These are phyloP conservation scores for Sonneratia caseolaris DNA, from an alignment of 345 rosid genomes.

Conservation along the genomic window DNA sequence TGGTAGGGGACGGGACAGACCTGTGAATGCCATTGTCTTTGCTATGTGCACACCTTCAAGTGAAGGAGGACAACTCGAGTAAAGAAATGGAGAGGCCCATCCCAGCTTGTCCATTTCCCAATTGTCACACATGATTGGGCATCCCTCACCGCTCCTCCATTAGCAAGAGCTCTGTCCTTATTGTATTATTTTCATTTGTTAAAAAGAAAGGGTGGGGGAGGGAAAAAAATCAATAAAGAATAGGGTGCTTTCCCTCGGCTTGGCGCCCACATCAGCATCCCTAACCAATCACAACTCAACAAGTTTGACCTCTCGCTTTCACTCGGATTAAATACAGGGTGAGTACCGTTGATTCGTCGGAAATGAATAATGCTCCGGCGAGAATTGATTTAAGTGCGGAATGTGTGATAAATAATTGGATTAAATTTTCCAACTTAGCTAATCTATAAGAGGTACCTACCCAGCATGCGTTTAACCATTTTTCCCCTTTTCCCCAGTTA, in stretches of 20 bases:
- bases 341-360: too few relatives aligned
- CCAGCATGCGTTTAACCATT: too few relatives aligned
- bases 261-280: slow-evolving; percentile 5
- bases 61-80: neutral
- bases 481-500: slow-evolving; percentile 11
- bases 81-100: slow-evolving; percentile 14
- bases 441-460: too few relatives aligned
- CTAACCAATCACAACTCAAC: slow-evolving; percentile 67
- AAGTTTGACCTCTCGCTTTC: slow-evolving; percentile 33
- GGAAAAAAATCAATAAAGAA: neutral
- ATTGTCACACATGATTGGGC: slow-evolving; percentile 21
- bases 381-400: too few relatives aligned
- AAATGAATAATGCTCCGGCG: too few relatives aligned
- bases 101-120: slow-evolving; percentile 16
- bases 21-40: neutral
- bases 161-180: slow-evolving; percentile 4
- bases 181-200: neutral
- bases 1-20: neutral
- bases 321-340: neutral
- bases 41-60: neutral
- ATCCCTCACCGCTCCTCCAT: neutral
- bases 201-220: neutral
- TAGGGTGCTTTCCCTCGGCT: neutral
- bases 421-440: too few relatives aligned
- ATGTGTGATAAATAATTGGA: too few relatives aligned